Evolutionary conservation across 306 rosid genomes (phyloP).

Genomic region (barrel medic (Medicago truncatula)): MtrunA17r5.0-ANR NC_053042.1:46637001-46637500

Average conservation of each 20-base stretch:
- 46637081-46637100: conserved; percentile 42
- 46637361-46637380: conserved; percentile 92
- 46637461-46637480: conserved; percentile 84
- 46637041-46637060: conserved; percentile 80
- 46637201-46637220: not conserved
- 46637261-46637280: not conserved
- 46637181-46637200: not conserved
- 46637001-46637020: conserved; percentile 88
- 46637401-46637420: not conserved
- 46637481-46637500: conserved; percentile 87
- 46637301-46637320: conserved; percentile 84
- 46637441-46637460: not conserved
- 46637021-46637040: conserved; percentile 97
- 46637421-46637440: not conserved
- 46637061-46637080: conserved; percentile 84
- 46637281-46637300: conserved; percentile 59
- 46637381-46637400: conserved; percentile 84
- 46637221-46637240: not conserved
- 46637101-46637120: conserved; percentile 24
- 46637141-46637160: not conserved
- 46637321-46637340: conserved; percentile 76
- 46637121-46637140: conserved; percentile 23
- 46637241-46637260: not conserved
- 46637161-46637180: not conserved
- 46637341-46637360: conserved; percentile 97